These are phyloP conservation scores for Parsonsia alboflavescens DNA, from an alignment of 257 asterid species.

Conservation along the genomic window DNA sequence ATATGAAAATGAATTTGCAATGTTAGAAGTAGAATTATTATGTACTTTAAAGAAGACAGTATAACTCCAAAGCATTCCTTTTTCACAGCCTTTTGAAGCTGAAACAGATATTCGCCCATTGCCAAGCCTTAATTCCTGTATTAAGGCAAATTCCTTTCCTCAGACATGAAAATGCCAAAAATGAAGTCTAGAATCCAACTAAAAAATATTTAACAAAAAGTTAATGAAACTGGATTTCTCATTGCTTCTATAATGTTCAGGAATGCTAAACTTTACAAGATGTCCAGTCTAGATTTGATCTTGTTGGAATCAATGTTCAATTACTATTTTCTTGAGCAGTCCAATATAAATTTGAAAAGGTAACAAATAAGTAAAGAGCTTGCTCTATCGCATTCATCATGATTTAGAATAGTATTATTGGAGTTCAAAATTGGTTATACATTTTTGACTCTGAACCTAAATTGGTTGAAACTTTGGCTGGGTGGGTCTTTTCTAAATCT, in stretches of 20 bases:
- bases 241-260: not conserved
- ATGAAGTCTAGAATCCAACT: constrained; percentile 1
- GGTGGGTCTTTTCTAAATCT: not conserved
- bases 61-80: not conserved
- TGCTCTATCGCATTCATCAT: not conserved
- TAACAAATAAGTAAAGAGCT: not conserved
- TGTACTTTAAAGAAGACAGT: not conserved
- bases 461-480: not conserved
- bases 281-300: not conserved
- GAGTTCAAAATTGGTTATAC: too few species aligned
- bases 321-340: not conserved
- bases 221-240: not conserved
- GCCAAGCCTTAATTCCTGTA: not conserved
- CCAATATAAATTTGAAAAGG: not conserved
- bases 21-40: not conserved
- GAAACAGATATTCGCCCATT: not conserved
- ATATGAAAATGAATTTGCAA: not conserved
- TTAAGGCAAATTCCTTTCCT: not conserved
- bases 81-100: not conserved
- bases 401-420: not conserved
- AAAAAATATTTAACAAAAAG: not conserved
- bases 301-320: not conserved
- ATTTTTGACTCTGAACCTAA: constrained; percentile 1
- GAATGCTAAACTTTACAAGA: not conserved
- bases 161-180: not conserved